Evolutionary conservation across 1,139 yeast species (phyloP).

Genomic region (Suhomyces yuchorum): DNA sequence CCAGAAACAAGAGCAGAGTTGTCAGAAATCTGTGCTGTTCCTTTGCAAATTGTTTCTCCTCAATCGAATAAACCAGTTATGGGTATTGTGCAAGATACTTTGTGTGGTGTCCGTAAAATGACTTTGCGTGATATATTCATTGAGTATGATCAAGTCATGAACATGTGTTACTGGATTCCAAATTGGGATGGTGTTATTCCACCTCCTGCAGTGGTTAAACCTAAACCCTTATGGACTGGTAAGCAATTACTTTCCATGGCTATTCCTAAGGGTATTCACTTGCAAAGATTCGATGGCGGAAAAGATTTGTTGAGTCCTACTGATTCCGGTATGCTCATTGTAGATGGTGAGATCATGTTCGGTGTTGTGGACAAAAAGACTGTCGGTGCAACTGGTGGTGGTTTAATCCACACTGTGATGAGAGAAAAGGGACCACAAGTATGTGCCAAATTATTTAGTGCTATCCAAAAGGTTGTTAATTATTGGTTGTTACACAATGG

Average conservation of each 20-base stretch:
- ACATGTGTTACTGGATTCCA: slow-evolving; percentile 96
- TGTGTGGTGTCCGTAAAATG: slow-evolving; percentile 96
- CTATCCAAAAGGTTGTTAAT: slow-evolving; percentile 92
- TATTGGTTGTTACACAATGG: slow-evolving; percentile 97
- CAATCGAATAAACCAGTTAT: slow-evolving; percentile 98
- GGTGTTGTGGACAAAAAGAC: slow-evolving; percentile 98
- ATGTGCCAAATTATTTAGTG: slow-evolving; percentile 90
- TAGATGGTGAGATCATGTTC: slow-evolving; percentile 91
- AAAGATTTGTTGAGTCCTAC: slow-evolving; percentile 82
- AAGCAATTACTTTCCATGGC: slow-evolving; percentile 91
- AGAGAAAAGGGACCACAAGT: slow-evolving; percentile 94
- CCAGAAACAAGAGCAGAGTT: slow-evolving; percentile 97
- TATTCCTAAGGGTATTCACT: slow-evolving; percentile 92
- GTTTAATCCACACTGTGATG: slow-evolving; percentile 94
- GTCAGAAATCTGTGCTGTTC: slow-evolving; percentile 94
- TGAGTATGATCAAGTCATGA: slow-evolving; percentile 94
- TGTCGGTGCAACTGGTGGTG: slow-evolving; percentile 98
- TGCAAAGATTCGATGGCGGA: slow-evolving; percentile 90
- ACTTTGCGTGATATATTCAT: slow-evolving; percentile 87
- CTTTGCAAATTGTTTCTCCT: slow-evolving; percentile 95
- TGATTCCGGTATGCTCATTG: slow-evolving; percentile 89
- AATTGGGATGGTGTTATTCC: slow-evolving; percentile 99
- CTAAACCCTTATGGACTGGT: slow-evolving; percentile 97
- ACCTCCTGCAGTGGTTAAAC: slow-evolving; percentile 92
- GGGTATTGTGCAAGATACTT: slow-evolving; percentile 99